phyloP scores from a whole-genome alignment of 2,329 filamentous ascomycete genomes.

The Teratosphaeria nubilosa region DNA sequence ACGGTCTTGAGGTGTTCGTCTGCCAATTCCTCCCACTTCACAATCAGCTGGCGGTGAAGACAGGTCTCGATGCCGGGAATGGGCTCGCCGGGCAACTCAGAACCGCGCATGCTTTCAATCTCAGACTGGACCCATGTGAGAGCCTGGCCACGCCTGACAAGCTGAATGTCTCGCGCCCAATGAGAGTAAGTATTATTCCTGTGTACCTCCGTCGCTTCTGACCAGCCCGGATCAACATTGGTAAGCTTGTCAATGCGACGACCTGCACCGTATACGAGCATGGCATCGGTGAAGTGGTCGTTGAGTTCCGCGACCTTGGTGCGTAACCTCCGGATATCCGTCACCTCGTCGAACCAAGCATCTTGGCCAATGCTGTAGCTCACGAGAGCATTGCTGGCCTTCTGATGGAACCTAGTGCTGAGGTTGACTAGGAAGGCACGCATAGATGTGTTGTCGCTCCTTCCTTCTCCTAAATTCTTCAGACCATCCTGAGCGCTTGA shows the following conservation, averaged over 20 bases:
- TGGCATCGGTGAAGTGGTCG: neutral
- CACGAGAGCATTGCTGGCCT: neutral
- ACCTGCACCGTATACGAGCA: neutral
- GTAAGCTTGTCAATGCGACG: neutral
- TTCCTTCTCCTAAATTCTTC: neutral
- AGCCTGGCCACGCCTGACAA: neutral
- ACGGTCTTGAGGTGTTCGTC: neutral
- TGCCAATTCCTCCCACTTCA: neutral
- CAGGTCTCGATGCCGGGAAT: neutral
- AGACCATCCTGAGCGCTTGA: neutral
- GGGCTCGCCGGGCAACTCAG: neutral
- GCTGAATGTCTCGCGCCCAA: neutral
- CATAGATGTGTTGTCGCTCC: neutral
- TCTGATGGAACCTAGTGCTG: neutral
- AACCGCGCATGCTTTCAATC: neutral
- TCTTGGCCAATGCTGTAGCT: neutral
- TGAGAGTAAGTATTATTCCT: neutral
- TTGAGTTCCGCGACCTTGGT: neutral
- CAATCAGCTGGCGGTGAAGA: neutral
- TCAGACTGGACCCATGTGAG: neutral
- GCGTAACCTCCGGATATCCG: neutral
- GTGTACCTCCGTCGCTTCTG: neutral
- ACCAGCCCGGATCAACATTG: neutral
- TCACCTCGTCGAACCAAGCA: neutral
- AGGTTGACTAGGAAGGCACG: neutral